phyloP scores from a whole-genome alignment of 148 eudicot species.

The Bassia scoparia region DNA sequence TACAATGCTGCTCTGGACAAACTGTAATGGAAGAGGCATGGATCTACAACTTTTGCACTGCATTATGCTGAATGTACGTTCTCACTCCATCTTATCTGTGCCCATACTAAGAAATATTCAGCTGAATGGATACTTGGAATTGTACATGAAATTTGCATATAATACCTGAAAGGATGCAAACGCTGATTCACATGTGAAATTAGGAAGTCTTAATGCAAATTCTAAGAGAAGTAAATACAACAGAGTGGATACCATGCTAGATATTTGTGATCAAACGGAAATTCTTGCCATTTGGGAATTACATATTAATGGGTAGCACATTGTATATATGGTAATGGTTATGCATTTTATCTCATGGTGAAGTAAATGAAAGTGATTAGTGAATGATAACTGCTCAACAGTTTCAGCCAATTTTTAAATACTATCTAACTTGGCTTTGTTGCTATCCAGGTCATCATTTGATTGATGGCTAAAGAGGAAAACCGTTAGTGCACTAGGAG shows the following conservation, averaged over 20 bases:
- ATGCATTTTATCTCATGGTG: background rate
- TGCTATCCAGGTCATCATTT: conserved; percentile 59
- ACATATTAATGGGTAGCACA: no score
- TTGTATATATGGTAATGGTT: no score
- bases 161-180: conserved; percentile 1
- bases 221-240: background rate
- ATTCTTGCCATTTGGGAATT: background rate
- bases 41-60: background rate
- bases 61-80: background rate
- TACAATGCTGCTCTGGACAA: background rate
- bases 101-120: background rate
- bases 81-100: no score
- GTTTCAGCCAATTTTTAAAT: background rate
- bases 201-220: background rate
- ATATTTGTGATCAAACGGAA: background rate
- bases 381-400: background rate
- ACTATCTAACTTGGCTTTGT: background rate
- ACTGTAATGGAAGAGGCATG: background rate
- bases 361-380: background rate
- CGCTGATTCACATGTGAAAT: background rate
- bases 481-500: conserved; percentile 88
- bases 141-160: background rate
- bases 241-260: background rate
- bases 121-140: background rate
- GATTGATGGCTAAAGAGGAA: conserved; percentile 96